Base-by-base conservation (phyloP, 1,284 basidiomycete species). In the Paramarasmius palmivorus region DNA sequence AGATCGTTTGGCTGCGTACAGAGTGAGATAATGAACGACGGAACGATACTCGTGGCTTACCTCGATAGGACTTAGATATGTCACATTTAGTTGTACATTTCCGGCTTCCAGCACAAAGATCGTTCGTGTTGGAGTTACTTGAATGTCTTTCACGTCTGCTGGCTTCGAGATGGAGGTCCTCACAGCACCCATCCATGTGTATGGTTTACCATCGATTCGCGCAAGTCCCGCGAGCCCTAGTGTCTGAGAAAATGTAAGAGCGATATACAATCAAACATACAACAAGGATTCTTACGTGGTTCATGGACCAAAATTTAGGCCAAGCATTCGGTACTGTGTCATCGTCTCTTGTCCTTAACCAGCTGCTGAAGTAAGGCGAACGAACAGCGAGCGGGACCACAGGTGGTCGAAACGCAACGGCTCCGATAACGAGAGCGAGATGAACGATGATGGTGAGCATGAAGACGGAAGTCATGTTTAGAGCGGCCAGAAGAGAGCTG, bases 321-420 rank as follows among this genome's bases (percentile, higher is more conserved):
- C 29, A 32, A 32, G 7, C 7, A 32, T 32, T 32, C 29, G 29
- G 29, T 32, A 32, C 12, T 32, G 6, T 6, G 29, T 23, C 17
- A 46, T 32, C 44, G 2, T 46, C 17, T n/a, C 22, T 12, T 17
- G 44, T 6, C 17, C 15, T 15, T 17, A 72, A 56, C 71, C 73
- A 74, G 10, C 59, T 57, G 45, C 67, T 70, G 32, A 73, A 61
- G 54, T 72, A 72, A 6, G 73, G 72, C 2, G 71, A 68, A 7
- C 69, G 66, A n/a, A 74, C 67, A n/a, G 69, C 68, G 15, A 73
- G 63, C 5, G 67, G 69, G 36, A 55, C 58, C 44, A 22, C 37
- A 6, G 54, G 29, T 4, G 57, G 57, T 22, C n/a, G 44, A 26
- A 53, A 54, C 2, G 50, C 51, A n/a, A 29, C 44, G 19, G 51